These are phyloP conservation scores for Parastagonospora avenae DNA, from an alignment of 2,329 filamentous ascomycete genomes.

Conservation along the genomic window DNA sequence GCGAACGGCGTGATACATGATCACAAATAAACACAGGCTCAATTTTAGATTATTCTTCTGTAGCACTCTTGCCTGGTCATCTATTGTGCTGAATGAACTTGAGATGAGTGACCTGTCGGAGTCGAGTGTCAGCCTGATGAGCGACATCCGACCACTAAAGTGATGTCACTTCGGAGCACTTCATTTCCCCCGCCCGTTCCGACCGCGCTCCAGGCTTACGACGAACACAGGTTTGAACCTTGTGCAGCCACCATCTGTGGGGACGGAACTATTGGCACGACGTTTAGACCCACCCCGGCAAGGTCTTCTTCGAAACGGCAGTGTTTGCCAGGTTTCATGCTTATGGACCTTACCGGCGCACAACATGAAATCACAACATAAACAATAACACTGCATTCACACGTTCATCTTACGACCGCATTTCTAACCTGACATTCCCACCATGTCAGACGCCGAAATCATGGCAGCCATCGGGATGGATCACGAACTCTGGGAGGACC, in stretches of 20 bases:
- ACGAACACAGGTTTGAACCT: neutral
- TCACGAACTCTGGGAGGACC: conserved; percentile 12
- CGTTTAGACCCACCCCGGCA: conserved; percentile 2
- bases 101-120: neutral
- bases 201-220: neutral
- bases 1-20: too few relatives aligned
- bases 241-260: neutral
- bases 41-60: too few relatives aligned
- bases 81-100: neutral
- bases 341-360: neutral
- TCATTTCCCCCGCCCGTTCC: conserved; percentile 4
- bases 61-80: neutral
- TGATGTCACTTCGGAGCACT: neutral
- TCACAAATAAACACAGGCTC: too few relatives aligned
- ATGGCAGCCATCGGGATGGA: conserved; percentile 17
- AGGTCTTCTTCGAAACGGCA: neutral
- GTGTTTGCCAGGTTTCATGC: conserved; percentile 1
- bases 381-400: conserved; percentile 7
- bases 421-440: neutral
- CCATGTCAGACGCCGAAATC: conserved; percentile 6
- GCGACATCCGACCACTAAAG: neutral
- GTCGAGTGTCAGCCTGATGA: too few relatives aligned
- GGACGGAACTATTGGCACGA: neutral
- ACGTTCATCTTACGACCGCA: neutral
- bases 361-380: conserved; percentile 9